These are phyloP conservation scores for Teunomyces kruisii DNA, from an alignment of 805 yeast genomes.

Conservation along the genomic window DNA sequence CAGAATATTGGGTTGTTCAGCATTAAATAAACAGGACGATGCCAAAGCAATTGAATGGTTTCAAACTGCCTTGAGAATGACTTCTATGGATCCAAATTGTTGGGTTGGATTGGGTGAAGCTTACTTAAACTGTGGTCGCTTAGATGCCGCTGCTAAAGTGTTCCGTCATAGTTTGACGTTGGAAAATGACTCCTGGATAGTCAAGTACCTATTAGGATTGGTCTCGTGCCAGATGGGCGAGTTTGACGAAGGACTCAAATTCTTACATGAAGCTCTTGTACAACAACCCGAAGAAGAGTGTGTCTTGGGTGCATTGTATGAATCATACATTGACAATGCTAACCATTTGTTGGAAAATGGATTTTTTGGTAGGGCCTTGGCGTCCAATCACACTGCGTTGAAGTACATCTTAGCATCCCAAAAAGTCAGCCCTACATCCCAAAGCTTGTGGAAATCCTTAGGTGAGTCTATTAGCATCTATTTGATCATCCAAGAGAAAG, in stretches of 20 bases:
- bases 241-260: constrained; percentile 57
- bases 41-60: constrained; percentile 84
- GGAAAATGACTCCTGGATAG: constrained; percentile 57
- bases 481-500: constrained; percentile 53
- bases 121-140: constrained; percentile 77
- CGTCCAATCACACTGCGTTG: constrained; percentile 47
- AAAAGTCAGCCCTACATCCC: constrained; percentile 36
- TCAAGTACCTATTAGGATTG: constrained; percentile 65
- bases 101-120: constrained; percentile 99
- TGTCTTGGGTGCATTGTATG: constrained; percentile 51
- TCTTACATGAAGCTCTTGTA: constrained; percentile 43
- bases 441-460: constrained; percentile 65
- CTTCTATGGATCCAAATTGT: constrained; percentile 66
- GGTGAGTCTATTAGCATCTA: constrained; percentile 58
- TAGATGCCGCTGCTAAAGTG: constrained; percentile 84
- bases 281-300: constrained; percentile 49
- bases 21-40: constrained; percentile 68
- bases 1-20: constrained; percentile 77
- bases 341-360: constrained; percentile 55
- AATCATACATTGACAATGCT: constrained; percentile 57
- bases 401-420: constrained; percentile 41
- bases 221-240: constrained; percentile 65
- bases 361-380: constrained; percentile 63
- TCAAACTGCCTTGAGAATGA: constrained; percentile 77
- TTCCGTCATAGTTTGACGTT: constrained; percentile 62